Conservation (phyloP, 192 early-diverging fungal species). For the Dissophora ornata region DNA sequence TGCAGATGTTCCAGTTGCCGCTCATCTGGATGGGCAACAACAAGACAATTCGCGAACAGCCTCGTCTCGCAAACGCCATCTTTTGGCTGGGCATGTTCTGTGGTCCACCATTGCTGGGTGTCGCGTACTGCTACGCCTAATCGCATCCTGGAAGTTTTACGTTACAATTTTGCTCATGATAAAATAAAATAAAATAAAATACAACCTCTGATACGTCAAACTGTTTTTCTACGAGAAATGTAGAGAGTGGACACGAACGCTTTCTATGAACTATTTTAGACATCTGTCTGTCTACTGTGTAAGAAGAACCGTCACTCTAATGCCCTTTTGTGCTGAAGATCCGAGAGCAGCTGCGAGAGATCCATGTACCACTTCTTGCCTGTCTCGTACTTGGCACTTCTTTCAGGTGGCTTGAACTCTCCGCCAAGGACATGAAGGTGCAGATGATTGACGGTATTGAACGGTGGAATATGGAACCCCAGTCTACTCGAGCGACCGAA, state of each 20-base stretch:
- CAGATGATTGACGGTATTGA: slow-evolving; percentile 73
- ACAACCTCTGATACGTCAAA: too few relatives aligned
- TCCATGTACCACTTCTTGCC: slow-evolving; percentile 34
- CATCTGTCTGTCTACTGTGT: too few relatives aligned
- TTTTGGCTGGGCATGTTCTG: slow-evolving; percentile 95
- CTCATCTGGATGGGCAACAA: slow-evolving; percentile 78
- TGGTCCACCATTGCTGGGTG: slow-evolving; percentile 84
- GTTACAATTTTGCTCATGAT: neutral
- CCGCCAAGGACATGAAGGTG: slow-evolving; percentile 73
- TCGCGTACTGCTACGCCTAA: slow-evolving; percentile 74
- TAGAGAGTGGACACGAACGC: too few relatives aligned
- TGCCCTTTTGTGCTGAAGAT: slow-evolving; percentile 4
- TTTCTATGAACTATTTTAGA: too few relatives aligned
- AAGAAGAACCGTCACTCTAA: neutral
- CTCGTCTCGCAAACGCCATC: slow-evolving; percentile 79
- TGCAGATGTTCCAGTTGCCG: slow-evolving; percentile 94
- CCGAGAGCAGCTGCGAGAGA: slow-evolving; percentile 13
- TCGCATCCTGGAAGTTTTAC: too few relatives aligned
- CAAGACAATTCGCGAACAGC: slow-evolving; percentile 67
- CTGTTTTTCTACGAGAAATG: too few relatives aligned
- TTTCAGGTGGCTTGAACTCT: slow-evolving; percentile 56
- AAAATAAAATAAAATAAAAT: too few relatives aligned
- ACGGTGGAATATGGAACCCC: slow-evolving; percentile 82
- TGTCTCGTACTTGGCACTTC: slow-evolving; percentile 22
- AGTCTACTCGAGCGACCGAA: slow-evolving; percentile 32